Evolutionary conservation across 768 basidiomycete genomes (phyloP).

Genomic region (Amanita jacksonii): DNA sequence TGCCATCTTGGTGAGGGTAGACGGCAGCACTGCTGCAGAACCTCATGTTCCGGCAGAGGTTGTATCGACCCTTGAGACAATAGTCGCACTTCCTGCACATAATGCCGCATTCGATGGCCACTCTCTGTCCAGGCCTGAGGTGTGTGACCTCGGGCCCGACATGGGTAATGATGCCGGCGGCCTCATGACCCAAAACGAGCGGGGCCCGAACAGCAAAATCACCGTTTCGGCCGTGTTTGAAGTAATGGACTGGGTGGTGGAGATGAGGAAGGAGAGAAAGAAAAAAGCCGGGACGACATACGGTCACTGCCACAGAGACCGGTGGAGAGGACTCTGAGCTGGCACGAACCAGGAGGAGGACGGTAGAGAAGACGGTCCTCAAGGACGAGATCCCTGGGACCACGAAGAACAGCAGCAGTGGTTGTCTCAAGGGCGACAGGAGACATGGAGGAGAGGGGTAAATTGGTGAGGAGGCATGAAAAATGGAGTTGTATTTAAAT

Average conservation of each 20-base stretch:
- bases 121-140: slow-evolving; percentile 70
- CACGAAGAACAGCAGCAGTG: slow-evolving; percentile 73
- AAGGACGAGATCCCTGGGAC: slow-evolving; percentile 71
- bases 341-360: slow-evolving; percentile 64
- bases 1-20: slow-evolving; percentile 90
- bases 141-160: slow-evolving; percentile 61
- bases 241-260: slow-evolving; percentile 74
- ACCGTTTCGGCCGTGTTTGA: slow-evolving; percentile 80
- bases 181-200: slow-evolving; percentile 89
- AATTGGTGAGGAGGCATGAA: slow-evolving; percentile 12
- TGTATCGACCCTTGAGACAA: slow-evolving; percentile 76
- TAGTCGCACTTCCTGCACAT: slow-evolving; percentile 70
- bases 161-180: slow-evolving; percentile 81
- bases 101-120: slow-evolving; percentile 91
- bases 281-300: slow-evolving; percentile 24
- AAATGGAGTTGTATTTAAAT: slow-evolving; percentile 15
- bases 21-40: slow-evolving; percentile 88
- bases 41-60: slow-evolving; percentile 84
- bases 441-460: slow-evolving; percentile 21
- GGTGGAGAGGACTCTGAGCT: slow-evolving; percentile 72
- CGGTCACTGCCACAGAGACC: slow-evolving; percentile 88
- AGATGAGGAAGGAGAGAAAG: background rate
- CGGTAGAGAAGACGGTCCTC: slow-evolving; percentile 67
- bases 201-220: slow-evolving; percentile 83
- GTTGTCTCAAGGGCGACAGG: slow-evolving; percentile 43